Evolutionary conservation across 2,329 filamentous ascomycete species (phyloP).

Genomic region (Beauveria scarabaeidicola): DNA sequence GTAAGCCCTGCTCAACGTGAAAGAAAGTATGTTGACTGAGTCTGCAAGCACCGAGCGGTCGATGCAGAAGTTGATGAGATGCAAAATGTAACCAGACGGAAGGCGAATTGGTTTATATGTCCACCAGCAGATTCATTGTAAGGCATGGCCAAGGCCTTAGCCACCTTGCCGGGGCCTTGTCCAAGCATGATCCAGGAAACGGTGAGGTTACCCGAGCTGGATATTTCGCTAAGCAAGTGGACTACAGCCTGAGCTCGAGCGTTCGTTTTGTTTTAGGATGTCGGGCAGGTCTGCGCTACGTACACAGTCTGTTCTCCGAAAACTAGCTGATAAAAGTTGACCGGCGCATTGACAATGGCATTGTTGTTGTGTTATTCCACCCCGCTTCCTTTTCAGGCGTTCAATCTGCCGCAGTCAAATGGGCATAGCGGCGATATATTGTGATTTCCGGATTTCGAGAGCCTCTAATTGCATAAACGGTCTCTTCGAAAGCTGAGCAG

Average conservation of each 20-base stretch:
- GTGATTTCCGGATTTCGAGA: background rate
- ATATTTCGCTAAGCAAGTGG: background rate
- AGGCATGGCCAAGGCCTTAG: background rate
- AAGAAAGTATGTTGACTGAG: background rate
- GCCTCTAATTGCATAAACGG: background rate
- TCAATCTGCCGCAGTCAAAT: background rate
- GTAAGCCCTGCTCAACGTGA: background rate
- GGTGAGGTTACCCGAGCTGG: background rate
- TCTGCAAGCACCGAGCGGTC: background rate
- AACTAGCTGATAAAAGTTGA: background rate
- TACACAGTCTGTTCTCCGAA: background rate
- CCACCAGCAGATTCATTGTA: background rate
- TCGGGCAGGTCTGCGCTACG: background rate
- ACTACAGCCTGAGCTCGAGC: constrained; percentile 1
- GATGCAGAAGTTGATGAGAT: background rate
- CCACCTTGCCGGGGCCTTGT: background rate
- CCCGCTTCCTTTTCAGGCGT: background rate
- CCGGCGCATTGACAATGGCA: constrained; percentile 3
- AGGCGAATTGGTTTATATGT: constrained; percentile 5
- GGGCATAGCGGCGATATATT: background rate
- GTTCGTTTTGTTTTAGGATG: constrained; percentile 1
- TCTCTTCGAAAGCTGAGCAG: background rate
- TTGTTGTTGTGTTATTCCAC: background rate
- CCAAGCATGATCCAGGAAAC: constrained; percentile 1
- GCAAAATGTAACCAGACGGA: background rate